Evolutionary conservation across 371 early-diverging fungal species (phyloP).

Genomic region (Parasitella parasitica): DNA sequence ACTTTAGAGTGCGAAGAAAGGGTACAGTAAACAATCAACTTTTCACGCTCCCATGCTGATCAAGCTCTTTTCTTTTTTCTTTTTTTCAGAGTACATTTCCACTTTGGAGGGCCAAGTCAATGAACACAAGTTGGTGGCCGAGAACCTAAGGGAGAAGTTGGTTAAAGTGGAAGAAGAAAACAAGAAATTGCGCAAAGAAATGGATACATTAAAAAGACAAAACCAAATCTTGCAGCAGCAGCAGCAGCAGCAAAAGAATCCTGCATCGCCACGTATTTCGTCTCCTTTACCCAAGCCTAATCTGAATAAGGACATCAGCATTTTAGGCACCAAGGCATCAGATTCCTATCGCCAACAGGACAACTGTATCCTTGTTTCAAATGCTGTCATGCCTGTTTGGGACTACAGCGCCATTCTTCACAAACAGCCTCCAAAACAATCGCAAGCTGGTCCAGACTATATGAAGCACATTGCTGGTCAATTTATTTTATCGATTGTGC

Average conservation of each 20-base stretch:
- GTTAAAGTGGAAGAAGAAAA: constrained; percentile 57
- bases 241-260: not conserved
- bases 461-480: constrained; percentile 26
- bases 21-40: constrained; percentile 39
- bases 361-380: constrained; percentile 47
- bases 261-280: constrained; percentile 27
- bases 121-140: constrained; percentile 61
- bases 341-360: constrained; percentile 51
- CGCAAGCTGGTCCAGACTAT: not conserved
- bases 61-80: not conserved
- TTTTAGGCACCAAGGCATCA: constrained; percentile 44
- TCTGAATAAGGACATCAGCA: constrained; percentile 48
- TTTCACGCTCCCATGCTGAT: not conserved
- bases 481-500: constrained; percentile 29
- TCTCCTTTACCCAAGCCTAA: constrained; percentile 41
- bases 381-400: constrained; percentile 51
- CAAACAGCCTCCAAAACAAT: not conserved
- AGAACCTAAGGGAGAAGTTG: constrained; percentile 48
- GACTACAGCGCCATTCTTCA: constrained; percentile 38
- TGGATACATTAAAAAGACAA: constrained; percentile 46
- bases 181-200: constrained; percentile 53
- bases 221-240: constrained; percentile 30
- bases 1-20: constrained; percentile 86
- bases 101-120: constrained; percentile 60
- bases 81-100: constrained; percentile 71